Conservation (phyloP, 805 yeast species). For the Komagataella pseudopastoris region DNA sequence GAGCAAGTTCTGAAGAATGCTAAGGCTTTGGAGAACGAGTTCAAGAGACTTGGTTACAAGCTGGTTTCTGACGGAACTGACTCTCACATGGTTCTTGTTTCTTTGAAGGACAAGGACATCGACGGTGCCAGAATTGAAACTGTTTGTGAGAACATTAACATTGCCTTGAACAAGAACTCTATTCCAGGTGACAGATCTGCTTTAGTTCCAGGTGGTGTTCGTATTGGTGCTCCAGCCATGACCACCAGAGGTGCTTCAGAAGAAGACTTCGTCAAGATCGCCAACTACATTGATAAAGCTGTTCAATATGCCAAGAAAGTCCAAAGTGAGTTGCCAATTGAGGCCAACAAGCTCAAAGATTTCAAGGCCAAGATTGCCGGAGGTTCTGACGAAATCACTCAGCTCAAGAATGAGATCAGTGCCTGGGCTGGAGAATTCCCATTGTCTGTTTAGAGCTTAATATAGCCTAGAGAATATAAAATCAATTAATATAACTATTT, state of each 20-base stretch:
- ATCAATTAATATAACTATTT: conserved; percentile 7
- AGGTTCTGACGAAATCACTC: conserved; percentile 55
- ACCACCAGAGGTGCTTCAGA: conserved; percentile 92
- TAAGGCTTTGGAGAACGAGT: conserved; percentile 62
- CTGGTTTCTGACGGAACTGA: conserved; percentile 94
- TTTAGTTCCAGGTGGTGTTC: conserved; percentile 90
- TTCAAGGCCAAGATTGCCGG: conserved; percentile 73
- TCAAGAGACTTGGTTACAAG: conserved; percentile 59
- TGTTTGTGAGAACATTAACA: conserved; percentile 85
- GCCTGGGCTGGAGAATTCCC: conserved; percentile 90
- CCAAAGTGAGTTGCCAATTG: conserved; percentile 75
- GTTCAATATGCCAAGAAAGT: conserved; percentile 62
- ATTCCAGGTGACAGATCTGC: conserved; percentile 98
- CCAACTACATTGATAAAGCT: conserved; percentile 66
- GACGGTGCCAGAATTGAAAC: conserved; percentile 98
- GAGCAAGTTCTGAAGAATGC: conserved; percentile 82
- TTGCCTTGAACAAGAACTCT: conserved; percentile 94
- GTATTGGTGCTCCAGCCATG: conserved; percentile 99
- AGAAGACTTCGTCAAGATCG: conserved; percentile 73
- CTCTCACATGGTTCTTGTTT: conserved; percentile 89
- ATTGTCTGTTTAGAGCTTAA: conserved; percentile 31
- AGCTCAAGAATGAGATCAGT: conserved; percentile 65
- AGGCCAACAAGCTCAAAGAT: conserved; percentile 91
- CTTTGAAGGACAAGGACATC: conserved; percentile 76
- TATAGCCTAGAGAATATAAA: background rate